Evolutionary conservation across 148 eudicot genomes (phyloP), one percentile per base, ranked within the genome.

Genomic region (Pouteria glomerata): DNA sequence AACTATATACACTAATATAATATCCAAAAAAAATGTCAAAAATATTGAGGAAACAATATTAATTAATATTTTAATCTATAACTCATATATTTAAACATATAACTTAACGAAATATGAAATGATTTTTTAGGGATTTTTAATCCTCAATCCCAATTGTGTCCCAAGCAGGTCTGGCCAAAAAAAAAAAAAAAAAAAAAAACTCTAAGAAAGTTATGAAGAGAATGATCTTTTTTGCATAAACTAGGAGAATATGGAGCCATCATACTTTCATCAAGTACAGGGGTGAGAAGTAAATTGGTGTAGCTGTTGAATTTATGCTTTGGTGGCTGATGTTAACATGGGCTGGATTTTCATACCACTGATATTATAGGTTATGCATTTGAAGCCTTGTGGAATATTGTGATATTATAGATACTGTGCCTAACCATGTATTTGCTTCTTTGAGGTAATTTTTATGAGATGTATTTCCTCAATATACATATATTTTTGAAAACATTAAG

Each of bases 361-460:
- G 30, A 18, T 10, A 23, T 55, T 2, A 35, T 48, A 61, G 51
- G 55, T 21, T 65, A 13, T 31, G 29, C 24, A 6, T 66, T 74
- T 70, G 27, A 44, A 57, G 62, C 26, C 57, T 47, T 3, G 14
- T 73, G 62, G 41, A 48, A 26, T 21, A 16, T 51, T 33, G 51
- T 23, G n/a, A 8, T 10, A 21, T 42, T 42, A 11, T 3, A 18
- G 15, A n/a, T n/a, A n/a, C n/a, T n/a, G 30, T 34, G 67, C 58
- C 18, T 33, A 47, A 48, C 35, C 24, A 31, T 41, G 58, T 67
- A 44, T 58, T 42, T 68, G n/a, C n/a, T n/a, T n/a, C 14, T 35
- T 29, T 68, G 72, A 55, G 61, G 66, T 44, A 13, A 67, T 18
- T 3, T 27, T 67, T 24, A 57, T 69, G 63, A 27, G 62, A 45